Conservation (phyloP, 352 stramenopile genomes). For the Globisporangium viniferum region DNA sequence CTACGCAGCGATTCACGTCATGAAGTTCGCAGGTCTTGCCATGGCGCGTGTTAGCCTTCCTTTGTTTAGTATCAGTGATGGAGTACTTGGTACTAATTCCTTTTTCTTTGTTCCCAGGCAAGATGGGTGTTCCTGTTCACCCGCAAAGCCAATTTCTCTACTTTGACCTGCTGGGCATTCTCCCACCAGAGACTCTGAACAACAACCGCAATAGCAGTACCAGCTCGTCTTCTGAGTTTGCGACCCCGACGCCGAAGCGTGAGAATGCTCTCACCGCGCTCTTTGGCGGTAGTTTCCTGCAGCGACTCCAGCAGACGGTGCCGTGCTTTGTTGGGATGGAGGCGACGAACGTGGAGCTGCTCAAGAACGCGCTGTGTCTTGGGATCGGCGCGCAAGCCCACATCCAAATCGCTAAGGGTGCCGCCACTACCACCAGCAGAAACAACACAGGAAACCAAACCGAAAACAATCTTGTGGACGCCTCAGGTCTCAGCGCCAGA, state of each 20-base stretch:
- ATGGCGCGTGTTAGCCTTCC: conserved; percentile 8
- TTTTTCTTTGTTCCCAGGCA: conserved; percentile 13
- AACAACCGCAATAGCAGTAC: too few species aligned
- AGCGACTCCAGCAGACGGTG: conserved; percentile 8
- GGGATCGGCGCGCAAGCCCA: conserved; percentile 15
- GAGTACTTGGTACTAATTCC: not conserved
- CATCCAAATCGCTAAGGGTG: conserved; percentile 9
- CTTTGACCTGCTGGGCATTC: conserved; percentile 26
- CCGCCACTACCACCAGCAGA: not conserved
- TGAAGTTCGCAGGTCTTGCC: conserved; percentile 25
- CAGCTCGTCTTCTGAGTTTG: not conserved
- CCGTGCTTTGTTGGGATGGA: conserved; percentile 18
- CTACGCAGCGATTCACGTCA: conserved; percentile 26
- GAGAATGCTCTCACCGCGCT: conserved; percentile 10
- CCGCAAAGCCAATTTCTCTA: conserved; percentile 30
- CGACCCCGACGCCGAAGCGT: conserved; percentile 5
- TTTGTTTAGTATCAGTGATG: not conserved
- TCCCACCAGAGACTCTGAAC: conserved; percentile 2
- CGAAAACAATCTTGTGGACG: conserved; percentile 5
- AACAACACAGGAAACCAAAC: not conserved
- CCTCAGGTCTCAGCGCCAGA: not conserved
- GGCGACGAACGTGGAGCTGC: conserved; percentile 19
- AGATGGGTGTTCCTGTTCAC: conserved; percentile 19
- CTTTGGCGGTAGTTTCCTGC: conserved; percentile 11
- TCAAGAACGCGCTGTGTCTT: conserved; percentile 26